These are phyloP conservation scores for Venturia asperata DNA, from an alignment of 2,329 filamentous ascomycete species.

Conservation along the genomic window DNA sequence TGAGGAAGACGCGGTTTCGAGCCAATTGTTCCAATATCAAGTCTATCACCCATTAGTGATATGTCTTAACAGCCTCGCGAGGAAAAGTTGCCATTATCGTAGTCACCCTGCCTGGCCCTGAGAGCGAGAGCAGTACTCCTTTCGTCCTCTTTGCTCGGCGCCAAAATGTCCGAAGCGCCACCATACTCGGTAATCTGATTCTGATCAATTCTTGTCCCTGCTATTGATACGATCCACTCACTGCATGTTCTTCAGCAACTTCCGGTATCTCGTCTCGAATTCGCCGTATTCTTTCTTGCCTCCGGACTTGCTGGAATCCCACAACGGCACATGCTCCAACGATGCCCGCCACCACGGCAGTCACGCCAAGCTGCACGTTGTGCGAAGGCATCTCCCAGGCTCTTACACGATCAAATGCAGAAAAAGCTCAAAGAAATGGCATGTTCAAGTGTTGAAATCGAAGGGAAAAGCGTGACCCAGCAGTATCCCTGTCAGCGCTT, in stretches of 20 bases:
- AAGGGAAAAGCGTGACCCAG: background rate
- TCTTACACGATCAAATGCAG: background rate
- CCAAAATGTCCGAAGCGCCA: constrained; percentile 37
- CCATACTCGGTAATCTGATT: constrained; percentile 56
- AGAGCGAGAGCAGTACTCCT: constrained; percentile 51
- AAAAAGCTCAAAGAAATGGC: background rate
- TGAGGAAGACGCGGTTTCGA: constrained; percentile 85
- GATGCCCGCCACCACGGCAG: constrained; percentile 52
- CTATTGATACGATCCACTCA: background rate
- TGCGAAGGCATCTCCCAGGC: constrained; percentile 32
- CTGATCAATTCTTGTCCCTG: background rate
- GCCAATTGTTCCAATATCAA: constrained; percentile 92
- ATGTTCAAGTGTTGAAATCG: background rate
- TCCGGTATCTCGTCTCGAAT: constrained; percentile 56
- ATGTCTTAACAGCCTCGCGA: background rate
- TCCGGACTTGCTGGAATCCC: constrained; percentile 43
- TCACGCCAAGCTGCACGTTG: constrained; percentile 58
- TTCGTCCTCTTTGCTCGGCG: constrained; percentile 48
- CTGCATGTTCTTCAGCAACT: constrained; percentile 43
- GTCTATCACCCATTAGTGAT: constrained; percentile 43
- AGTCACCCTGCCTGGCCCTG: constrained; percentile 55
- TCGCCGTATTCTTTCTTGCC: constrained; percentile 48
- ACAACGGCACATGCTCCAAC: constrained; percentile 33
- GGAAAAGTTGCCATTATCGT: constrained; percentile 49
- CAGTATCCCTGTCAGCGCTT: background rate